Base-by-base conservation (phyloP, 2,329 filamentous ascomycete species). In the Claviceps sp. region DNA sequence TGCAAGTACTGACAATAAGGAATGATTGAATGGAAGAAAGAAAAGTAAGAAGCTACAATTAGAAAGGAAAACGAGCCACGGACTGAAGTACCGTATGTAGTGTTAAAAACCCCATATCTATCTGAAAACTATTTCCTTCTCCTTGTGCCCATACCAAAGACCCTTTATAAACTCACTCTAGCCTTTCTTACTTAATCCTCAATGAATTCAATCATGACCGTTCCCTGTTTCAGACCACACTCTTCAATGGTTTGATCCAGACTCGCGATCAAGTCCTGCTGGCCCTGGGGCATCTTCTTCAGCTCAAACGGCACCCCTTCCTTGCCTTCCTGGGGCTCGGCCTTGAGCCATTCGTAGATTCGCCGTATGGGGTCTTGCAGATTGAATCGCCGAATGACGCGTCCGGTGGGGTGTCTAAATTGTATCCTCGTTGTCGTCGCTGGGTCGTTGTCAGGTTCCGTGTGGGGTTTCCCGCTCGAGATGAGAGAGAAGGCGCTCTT, bases 311-410 rank as follows among this genome's bases (percentile, higher is more conserved):
- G 78, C 13, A 85, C 68, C 0, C 85, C 87, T 34, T 79, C 78
- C 67, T 89, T 91, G 60, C 85, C 89, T 58, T 90, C 85, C 48
- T 95, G 68, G 1, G 89, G 87, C 54, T 85, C 82, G 0, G 90
- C 85, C 71, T 97, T 98, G 57, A 98, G 81, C 89, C 90, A 98
- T 70, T 98, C 93, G 67, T 91, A 98, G 46, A 98, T 82, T 13
- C 87, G 81, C 52, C 81, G 78, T 13, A 98, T 89, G 1, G 78
- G 74, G 53, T 98, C 93, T 14, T 78, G 67, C 3, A 90, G 68
- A 9, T 75, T 72, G 68, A 98, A 98, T n/a, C 88, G 81, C 34
- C 89, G 84, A 54, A 98, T 90, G 9, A 95, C 78, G 18, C 91
- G 82, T 1, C 89, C 89, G 11, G 80, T 84, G 1, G 90, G 82